Base-by-base conservation (phyloP, 305 asterid species). In the Fraxinus greggii region DNA sequence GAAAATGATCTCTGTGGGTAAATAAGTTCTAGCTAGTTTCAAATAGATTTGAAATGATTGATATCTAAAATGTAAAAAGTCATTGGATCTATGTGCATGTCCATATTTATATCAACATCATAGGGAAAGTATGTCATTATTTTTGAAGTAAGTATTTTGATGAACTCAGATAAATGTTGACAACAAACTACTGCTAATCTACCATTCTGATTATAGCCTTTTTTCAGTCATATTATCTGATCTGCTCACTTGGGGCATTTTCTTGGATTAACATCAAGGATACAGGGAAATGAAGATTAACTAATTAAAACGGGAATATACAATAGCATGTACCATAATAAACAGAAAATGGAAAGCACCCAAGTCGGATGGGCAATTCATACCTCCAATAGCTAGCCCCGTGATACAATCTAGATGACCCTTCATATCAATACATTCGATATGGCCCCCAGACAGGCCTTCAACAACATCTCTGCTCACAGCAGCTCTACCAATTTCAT, bases 351-450 rank as follows among this genome's bases (percentile, higher is more conserved):
- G 0, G 15, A 4, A 77, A 75, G 56, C 48, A 26, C 26, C 40
- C 42, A 61, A 72, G 21, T 7, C 32, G 7, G 40, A 78, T 5
- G 32, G 26, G 59, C 65, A 85, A 84, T 3, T 31, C 77, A 81
- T 86, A 94, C 97, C 99, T 90, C 98, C 97, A 86, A 92, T 74
- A 17, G 95, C 94, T 87, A 95, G 89, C 23, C 92, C 90, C 24
- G 97, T 88, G 86, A 93, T 84, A 84, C 91, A 90, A 86, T 93
- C 95, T 79, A 85, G 86, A 90, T 95, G 98, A 81, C 91, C 97
- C 84, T 89, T 93, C 88, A 95, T 86, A 81, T 93, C 93, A 79
- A 87, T 70, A 80, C 89, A 92, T 89, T 90, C 88, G 77, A 94
- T 78, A 69, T 76, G 78, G 83, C 91, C 92, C 67, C 24, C 67